These are phyloP conservation scores for Leishmania amazonensis DNA, from an alignment of 208 protist genomes.

Conservation along the genomic window DNA sequence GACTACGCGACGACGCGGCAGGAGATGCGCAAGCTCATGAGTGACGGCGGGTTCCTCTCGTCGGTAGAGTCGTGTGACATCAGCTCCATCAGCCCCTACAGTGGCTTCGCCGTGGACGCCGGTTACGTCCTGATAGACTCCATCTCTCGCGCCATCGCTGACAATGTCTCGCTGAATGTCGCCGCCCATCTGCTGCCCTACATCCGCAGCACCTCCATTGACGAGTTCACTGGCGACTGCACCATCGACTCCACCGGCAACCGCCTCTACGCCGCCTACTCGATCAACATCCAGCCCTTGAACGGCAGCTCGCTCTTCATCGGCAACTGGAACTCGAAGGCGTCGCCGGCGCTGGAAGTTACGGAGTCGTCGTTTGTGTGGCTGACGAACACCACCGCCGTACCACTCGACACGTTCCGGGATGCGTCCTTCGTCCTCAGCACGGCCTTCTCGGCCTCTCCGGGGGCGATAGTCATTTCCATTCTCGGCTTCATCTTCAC, in stretches of 20 bases:
- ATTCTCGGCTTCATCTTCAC: conserved; percentile 82
- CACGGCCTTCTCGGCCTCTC: conserved; percentile 65
- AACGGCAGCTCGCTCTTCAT: conserved; percentile 41
- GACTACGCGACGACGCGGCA: conserved; percentile 27
- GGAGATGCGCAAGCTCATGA: conserved; percentile 50
- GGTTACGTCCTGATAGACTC: conserved; percentile 68
- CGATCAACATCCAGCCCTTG: conserved; percentile 70
- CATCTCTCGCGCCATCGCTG: conserved; percentile 46
- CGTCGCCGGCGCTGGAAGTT: conserved; percentile 37
- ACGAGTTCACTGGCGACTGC: conserved; percentile 65
- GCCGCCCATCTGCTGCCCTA: conserved; percentile 46
- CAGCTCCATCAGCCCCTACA: conserved; percentile 34
- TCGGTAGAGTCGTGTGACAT: conserved; percentile 55
- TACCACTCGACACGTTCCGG: conserved; percentile 82
- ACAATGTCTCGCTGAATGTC: conserved; percentile 50
- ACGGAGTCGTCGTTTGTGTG: conserved; percentile 47
- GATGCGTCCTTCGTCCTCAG: conserved; percentile 79
- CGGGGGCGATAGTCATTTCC: conserved; percentile 79
- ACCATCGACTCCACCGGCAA: conserved; percentile 70
- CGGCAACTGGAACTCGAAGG: conserved; percentile 61
- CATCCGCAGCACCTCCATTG: conserved; percentile 59
- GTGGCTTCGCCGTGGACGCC: conserved; percentile 79
- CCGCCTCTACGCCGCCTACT: conserved; percentile 62
- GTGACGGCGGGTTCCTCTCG: conserved; percentile 61
- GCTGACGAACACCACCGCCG: conserved; percentile 62